Evolutionary conservation across 2,329 filamentous ascomycete species (phyloP), one percentile per base, ranked within the genome.

Genomic region (Bisporella sp.): DNA sequence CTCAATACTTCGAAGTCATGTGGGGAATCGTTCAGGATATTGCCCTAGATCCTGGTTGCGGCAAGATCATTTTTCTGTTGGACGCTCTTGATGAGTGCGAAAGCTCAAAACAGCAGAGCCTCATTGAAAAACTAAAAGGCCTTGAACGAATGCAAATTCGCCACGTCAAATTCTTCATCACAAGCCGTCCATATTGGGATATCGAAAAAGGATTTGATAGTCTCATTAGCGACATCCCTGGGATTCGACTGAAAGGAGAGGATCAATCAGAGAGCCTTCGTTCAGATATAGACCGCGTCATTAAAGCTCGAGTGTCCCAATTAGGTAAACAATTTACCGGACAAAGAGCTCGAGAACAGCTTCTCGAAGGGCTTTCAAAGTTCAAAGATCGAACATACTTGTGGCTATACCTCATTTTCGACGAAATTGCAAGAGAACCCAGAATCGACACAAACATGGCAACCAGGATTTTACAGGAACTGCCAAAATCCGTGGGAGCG

Each of bases 121-220:
- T 21, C 21, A 21, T 21, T 21, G 21, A 21, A 21, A 21, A 21
- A 21, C 21, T 21, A 21, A 21, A 21, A 21, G 21, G 21, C 21
- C 21, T 21, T 21, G 21, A 21, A 21, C 21, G 3, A 3, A 21
- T 21, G 21, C 21, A 21, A 21, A 21, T 21, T 21, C 21, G 21
- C 21, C 21, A 21, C 4, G 45, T 70, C 4, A 71, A 64, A 40
- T 68, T 63, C 51, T 57, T 71, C 9, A 39, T 71, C 4, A 71
- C 68, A 1, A 64, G 64, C 48, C 65, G 69, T 0, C 67, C 67
- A 3, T 68, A 68, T 54, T 40, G 58, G 0, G 46, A 62, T 2
- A 64, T 69, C 11, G 31, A 63, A 31, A 51, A 43, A 0, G 21
- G 28, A 42, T 42, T 42, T 21, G 28, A 42, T 21, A 21, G 8